Evolutionary conservation across 1,284 basidiomycete genomes (phyloP), one percentile per base, ranked within the genome.

Genomic region (Chalciporus sp.): DNA sequence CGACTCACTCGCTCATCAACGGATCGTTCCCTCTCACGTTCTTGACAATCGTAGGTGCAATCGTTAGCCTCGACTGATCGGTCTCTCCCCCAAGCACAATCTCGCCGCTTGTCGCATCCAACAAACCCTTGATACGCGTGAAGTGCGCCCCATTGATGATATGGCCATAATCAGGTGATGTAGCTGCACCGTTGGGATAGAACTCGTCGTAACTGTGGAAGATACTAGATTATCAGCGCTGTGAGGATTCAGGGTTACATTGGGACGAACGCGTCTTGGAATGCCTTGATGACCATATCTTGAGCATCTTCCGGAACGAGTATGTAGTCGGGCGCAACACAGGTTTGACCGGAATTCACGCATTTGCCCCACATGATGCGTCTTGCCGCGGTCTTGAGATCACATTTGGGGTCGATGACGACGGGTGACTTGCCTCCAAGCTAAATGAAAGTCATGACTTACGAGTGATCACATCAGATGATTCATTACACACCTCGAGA

Each of bases 361-460:
- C 82, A 72, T 71, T 94, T 95, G 49, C 92, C 92, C 85, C 91
- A 93, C 35, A 95, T 73, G 45, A 92, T 76, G 14, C 90, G 80
- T 43, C 76, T 78, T 1, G 85, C 85, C 1, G 84, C 76, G 9
- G 76, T 69, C 51, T 80, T 75, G 52, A 90, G 68, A 65, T 91
- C 83, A 57, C 80, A 80, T 46, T 77, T 79, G 1, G 87, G 77
- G 65, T 94, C 88, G 47, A 96, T 74, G 61, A 95, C 81, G 12
- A 87, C 89, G 1, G 94, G 94, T 17, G 86, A 91, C 74, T 96
- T 96, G 50, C 73, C 71, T 1, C 73, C 73, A 20, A 72, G 73
- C 71, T 74, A 37, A 41, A 42, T 35, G 19, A 46, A 6, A 2
- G 26, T 58, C 43, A 57, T 3, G 1, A n/a, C 11, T 8, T 40